phyloP scores from a whole-genome alignment of 345 rosid species.

The Acer yangbiense region DNA sequence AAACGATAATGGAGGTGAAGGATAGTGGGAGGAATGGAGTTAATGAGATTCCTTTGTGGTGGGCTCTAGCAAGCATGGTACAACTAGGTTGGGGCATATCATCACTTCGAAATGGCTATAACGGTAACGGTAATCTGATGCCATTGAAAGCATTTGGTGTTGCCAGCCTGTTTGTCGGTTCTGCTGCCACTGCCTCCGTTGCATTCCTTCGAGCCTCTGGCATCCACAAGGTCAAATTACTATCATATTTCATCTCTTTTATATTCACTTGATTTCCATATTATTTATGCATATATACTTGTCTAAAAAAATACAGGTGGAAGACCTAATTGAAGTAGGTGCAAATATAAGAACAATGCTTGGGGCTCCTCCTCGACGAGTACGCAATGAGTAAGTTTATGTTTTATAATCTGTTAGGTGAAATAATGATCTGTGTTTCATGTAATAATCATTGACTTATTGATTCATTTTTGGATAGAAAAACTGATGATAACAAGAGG shows the following conservation, averaged over 20 bases:
- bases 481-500: slow-evolving; percentile 6
- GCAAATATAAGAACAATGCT: slow-evolving; percentile 44
- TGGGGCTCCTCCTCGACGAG: slow-evolving; percentile 30
- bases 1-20: slow-evolving; percentile 13
- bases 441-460: neutral
- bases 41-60: slow-evolving; percentile 32
- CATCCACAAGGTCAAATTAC: slow-evolving; percentile 33
- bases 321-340: slow-evolving; percentile 49
- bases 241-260: neutral
- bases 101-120: slow-evolving; percentile 38
- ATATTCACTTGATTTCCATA: neutral
- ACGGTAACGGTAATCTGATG: slow-evolving; percentile 33
- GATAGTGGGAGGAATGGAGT: slow-evolving; percentile 2
- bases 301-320: slow-evolving; percentile 32
- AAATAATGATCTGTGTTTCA: neutral
- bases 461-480: neutral
- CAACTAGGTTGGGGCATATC: slow-evolving; percentile 40
- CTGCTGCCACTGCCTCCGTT: slow-evolving; percentile 35
- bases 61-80: slow-evolving; percentile 43
- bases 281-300: no score
- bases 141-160: slow-evolving; percentile 50
- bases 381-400: slow-evolving; percentile 24
- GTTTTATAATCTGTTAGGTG: neutral
- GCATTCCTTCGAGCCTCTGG: slow-evolving; percentile 45
- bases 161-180: slow-evolving; percentile 48